These are phyloP conservation scores for Beauveria rudraprayagi DNA, from an alignment of 2,329 filamentous ascomycete genomes.

Conservation along the genomic window DNA sequence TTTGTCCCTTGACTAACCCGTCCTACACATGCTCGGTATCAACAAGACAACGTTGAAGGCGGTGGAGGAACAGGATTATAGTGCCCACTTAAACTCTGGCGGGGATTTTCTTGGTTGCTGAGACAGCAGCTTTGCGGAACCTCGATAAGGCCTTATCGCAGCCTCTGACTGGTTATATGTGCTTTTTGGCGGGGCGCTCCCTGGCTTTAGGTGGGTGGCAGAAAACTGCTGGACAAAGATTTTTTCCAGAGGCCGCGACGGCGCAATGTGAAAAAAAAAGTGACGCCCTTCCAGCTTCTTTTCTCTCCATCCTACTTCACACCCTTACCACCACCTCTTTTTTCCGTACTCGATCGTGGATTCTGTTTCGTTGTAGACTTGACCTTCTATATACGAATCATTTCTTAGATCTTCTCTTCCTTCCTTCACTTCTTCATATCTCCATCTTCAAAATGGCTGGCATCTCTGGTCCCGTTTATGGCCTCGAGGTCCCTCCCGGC, in stretches of 20 bases:
- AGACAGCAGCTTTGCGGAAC: slow-evolving; percentile 3
- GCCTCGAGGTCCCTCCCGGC: slow-evolving; percentile 81
- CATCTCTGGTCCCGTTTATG: slow-evolving; percentile 73
- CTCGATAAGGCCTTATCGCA: slow-evolving; percentile 10
- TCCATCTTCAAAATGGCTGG: slow-evolving; percentile 41
- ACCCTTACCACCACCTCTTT: neutral
- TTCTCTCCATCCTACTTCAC: slow-evolving; percentile 4
- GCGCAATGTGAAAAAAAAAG: slow-evolving; percentile 7
- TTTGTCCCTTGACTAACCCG: neutral
- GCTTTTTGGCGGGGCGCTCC: neutral
- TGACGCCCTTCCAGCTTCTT: slow-evolving; percentile 4
- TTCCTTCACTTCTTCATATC: slow-evolving; percentile 9
- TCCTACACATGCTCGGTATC: neutral
- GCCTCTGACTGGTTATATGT: neutral
- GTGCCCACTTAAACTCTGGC: neutral
- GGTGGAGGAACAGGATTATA: neutral
- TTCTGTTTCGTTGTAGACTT: slow-evolving; percentile 2
- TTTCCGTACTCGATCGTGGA: neutral
- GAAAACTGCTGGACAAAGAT: slow-evolving; percentile 10
- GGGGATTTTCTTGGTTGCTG: slow-evolving; percentile 10
- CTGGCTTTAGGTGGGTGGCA: neutral
- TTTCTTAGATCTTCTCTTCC: neutral
- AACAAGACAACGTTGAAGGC: neutral
- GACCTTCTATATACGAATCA: neutral
- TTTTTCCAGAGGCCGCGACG: slow-evolving; percentile 2